Base-by-base conservation (phyloP, 805 yeast genomes). In the Nakazawaea wickerhamii region DNA sequence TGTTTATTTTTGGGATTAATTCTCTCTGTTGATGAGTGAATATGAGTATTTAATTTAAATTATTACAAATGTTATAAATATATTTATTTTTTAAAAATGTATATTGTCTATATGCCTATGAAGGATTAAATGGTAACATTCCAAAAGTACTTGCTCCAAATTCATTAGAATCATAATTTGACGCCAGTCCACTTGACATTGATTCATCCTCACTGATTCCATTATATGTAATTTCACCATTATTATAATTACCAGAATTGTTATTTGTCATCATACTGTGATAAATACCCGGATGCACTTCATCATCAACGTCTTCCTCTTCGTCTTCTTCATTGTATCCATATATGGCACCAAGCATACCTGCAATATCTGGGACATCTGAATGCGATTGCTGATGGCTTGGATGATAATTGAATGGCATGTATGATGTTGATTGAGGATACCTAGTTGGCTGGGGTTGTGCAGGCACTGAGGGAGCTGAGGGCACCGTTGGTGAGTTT, bases 271-370 rank as follows among this genome's bases (percentile, higher is more conserved):
- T 8, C 7, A 17, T 30, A 14, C 22, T 22, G 18, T 39, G 31
- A 17, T 31, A 30, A 17, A 14, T 26, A 7, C 33, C 32, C 1
- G 11, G 33, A 36, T 48, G 54, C 23, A 54, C 57, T 40, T 50
- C 51, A 9, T 60, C 65, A 25, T 58, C 63, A 8, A 53, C 62
- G n/a, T 58, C 64, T 11, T 53, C 54, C 13, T 43, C 44, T 11
- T 41, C 43, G 5, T 45, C 46, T 13, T 41, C 46, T 15, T 51
- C 55, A 26, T 40, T 45, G 18, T 46, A 27, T 17, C 42, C 37
- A 34, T 50, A 48, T n/a, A 47, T 42, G 8, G 46, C 44, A 14
- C 51, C 55, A 33, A 14, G 47, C 22, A 36, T 36, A 26, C 22
- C 30, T 7, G 39, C 30, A 18, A 9, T 28, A 25, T 28, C 43